Conservation (phyloP, 768 basidiomycete genomes). For the Strobilomyces dryophilus region DNA sequence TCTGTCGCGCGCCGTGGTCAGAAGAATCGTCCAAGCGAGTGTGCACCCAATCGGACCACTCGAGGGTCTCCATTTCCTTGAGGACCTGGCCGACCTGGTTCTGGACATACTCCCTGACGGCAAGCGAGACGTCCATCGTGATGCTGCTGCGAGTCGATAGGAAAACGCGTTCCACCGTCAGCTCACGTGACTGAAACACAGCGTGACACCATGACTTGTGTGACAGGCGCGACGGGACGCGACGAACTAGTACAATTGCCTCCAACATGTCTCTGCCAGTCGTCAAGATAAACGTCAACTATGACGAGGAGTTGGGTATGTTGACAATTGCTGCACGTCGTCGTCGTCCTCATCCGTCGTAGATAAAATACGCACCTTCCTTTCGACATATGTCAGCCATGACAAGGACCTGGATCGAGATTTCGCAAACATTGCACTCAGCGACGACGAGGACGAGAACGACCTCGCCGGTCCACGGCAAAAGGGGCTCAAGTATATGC, state of each 20-base stretch:
- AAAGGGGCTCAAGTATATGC: slow-evolving; percentile 70
- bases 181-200: slow-evolving; percentile 11
- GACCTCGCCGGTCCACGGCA: slow-evolving; percentile 32
- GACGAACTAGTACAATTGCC: slow-evolving; percentile 22
- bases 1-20: not conserved
- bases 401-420: slow-evolving; percentile 64
- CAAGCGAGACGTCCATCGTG: slow-evolving; percentile 5
- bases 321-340: not conserved
- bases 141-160: not conserved
- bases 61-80: slow-evolving; percentile 6
- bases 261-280: slow-evolving; percentile 60
- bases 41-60: slow-evolving; percentile 14
- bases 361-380: slow-evolving; percentile 70
- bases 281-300: slow-evolving; percentile 56
- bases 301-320: slow-evolving; percentile 69
- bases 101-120: slow-evolving; percentile 11
- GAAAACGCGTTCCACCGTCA: not conserved
- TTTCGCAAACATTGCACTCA: slow-evolving; percentile 68
- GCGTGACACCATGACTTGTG: slow-evolving; percentile 17
- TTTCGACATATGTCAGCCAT: slow-evolving; percentile 61
- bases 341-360: slow-evolving; percentile 6
- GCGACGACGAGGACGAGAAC: slow-evolving; percentile 45
- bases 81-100: slow-evolving; percentile 10
- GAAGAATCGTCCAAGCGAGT: not conserved
- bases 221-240: slow-evolving; percentile 29